Base-by-base conservation (phyloP, 768 basidiomycete genomes). In the Infundibulicybe gibba region DNA sequence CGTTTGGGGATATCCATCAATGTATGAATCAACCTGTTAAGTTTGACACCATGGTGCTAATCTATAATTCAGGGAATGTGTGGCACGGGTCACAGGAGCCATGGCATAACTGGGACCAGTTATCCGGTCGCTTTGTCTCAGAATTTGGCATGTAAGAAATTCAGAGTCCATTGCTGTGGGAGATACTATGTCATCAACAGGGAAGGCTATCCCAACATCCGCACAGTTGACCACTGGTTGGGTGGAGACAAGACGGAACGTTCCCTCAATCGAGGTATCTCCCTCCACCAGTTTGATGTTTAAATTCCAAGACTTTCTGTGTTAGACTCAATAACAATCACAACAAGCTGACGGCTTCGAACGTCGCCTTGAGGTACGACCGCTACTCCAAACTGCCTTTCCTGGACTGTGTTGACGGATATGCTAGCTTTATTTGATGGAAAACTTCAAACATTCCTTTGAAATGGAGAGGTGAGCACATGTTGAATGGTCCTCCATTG, bases 71-170 rank as follows among this genome's bases (percentile, higher is more conserved):
- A 85, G 85, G 86, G 89, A 92, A 93, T 62, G 90, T 95, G 13
- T 95, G 93, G 93, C 93, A 95, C 59, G 93, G 90, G 15, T 74
- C 88, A 2, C 92, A 97, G 61, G 87, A 94, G 58, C 82, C 91
- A 0, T 98, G 94, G 90, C 82, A 88, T 52, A 90, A 94, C 49
- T 97, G 94, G 92, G 91, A 95, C 57, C 80, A 79, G 41, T 75
- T 98, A 13, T 75, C 88, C 0, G 94, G 93, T 34, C 81, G 95
- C 32, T 97, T 97, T 66, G 90, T 97, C 20, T 93, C 90, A 6
- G 94, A 97, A 62, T 95, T 95, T 54, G 93, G 93, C 53, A 94
- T 94, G 91, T 87, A 59, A 49, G 80, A 62, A 17, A 32, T 15
- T 40, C 20, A 15, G 21, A 32, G 3, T 43, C 17, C 13, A 15